Base-by-base conservation (phyloP, 495 filamentous ascomycete species). In the Aspergillus hancockii region DNA sequence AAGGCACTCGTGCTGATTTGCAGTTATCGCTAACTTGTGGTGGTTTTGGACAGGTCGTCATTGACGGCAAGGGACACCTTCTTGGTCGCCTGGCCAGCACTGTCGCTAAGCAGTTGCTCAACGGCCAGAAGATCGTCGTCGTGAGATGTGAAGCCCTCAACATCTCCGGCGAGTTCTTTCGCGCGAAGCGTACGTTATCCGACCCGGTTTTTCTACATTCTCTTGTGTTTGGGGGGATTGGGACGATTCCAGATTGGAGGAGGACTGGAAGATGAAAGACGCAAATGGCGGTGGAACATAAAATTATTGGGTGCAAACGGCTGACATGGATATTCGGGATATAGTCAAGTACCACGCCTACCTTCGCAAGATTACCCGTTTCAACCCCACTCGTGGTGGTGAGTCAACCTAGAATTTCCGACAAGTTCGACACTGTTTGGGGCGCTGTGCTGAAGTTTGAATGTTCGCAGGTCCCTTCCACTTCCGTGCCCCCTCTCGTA, bases 151-250 rank as follows among this genome's bases (percentile, higher is more conserved):
- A 98, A 80, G 90, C 89, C 71, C 87, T 98, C 74, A 98, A 98
- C 87, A 98, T 98, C 86, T 98, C 94, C 70, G 94, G 94, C 83
- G 94, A 97, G 83, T 98, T 98, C 90, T 98, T 98, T 88, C 91
- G 94, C 73, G 88, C 93, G 71, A 98, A 98, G 87, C 88, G 94
- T 98, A 95, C 81, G 94, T 93, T 76, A 64, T 60, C 62, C 63
- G 52, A 71, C 52, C 55, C 54, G 51, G 23, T 62, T 50, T 57
- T 57, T 60, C 14, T 53, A 61, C 55, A 38, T 45, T 49, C 32
- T 58, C 54, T 38, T 53, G 46, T 59, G 46, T 64, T 47, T 47
- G 1, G 23, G 43, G 18, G 43, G 43, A 43, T 43, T 43, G 7
- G 16, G 22, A 41, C 31, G 38, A 19, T 36, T 32, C 49, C 28